Percentiles rank a stretch among this genome's conserved stretches.
These are phyloP conservation scores for Volutella citrinella DNA, from an alignment of 2,329 filamentous ascomycete genomes.

Conservation along the genomic window DNA sequence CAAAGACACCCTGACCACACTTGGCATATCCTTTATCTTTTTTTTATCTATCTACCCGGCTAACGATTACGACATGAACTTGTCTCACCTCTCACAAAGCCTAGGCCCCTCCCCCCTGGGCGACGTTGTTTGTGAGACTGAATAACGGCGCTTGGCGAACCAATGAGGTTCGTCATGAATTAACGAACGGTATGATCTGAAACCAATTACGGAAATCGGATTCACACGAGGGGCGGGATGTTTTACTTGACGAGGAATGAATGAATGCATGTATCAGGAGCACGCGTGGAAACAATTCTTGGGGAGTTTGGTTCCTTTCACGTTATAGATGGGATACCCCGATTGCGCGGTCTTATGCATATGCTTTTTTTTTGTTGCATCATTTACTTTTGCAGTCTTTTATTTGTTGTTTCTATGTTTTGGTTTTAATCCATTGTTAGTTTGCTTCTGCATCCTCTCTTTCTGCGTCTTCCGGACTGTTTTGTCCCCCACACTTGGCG, in stretches of 20 bases:
- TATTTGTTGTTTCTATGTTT: neutral
- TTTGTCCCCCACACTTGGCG: too few species aligned
- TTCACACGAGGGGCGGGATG: constrained; percentile 9
- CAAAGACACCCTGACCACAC: constrained; percentile 28
- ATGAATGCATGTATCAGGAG: too few species aligned
- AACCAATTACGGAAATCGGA: constrained; percentile 10
- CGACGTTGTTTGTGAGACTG: constrained; percentile 17
- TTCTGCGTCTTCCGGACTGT: too few species aligned
- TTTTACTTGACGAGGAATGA: constrained; percentile 24
- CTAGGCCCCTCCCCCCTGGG: too few species aligned
- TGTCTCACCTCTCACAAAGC: too few species aligned
- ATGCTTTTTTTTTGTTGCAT: constrained; percentile 7
- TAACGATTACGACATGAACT: too few species aligned
- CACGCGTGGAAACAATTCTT: too few species aligned
- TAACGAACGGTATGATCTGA: constrained; percentile 16
- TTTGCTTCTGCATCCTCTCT: too few species aligned
- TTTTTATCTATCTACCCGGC: too few species aligned
- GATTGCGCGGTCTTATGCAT: neutral
- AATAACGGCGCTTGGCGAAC: constrained; percentile 10
- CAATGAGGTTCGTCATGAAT: constrained; percentile 21
- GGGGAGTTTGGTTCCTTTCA: constrained; percentile 19
- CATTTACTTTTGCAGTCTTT: constrained; percentile 8
- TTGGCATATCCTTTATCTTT: neutral
- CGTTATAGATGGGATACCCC: constrained; percentile 6
- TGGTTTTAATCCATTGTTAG: neutral